Conservation (phyloP, 116 monocot species). For the Papilionanthe hybrid region DNA sequence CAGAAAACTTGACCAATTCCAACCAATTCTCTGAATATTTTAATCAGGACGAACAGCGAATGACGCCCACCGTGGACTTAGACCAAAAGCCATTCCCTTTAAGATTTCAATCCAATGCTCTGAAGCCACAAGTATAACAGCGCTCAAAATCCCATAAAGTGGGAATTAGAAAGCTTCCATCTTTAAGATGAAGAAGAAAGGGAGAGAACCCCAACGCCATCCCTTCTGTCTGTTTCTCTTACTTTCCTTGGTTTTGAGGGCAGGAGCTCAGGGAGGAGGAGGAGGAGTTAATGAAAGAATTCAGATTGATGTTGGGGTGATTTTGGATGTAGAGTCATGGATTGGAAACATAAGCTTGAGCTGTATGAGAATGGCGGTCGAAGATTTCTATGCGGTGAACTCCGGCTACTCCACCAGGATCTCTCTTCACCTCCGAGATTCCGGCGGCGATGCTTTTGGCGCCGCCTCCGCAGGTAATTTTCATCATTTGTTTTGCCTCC, state of each 20-base stretch:
- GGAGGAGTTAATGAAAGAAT: not conserved
- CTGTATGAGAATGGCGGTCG: conserved; percentile 35
- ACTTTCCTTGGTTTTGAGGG: not conserved
- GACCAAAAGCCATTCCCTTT: not conserved
- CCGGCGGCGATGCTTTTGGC: conserved; percentile 7
- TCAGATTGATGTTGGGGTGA: conserved; percentile 32
- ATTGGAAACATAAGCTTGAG: conserved; percentile 38
- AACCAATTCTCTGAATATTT: not conserved
- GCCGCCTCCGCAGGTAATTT: conserved; percentile 30
- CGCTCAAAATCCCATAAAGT: not conserved
- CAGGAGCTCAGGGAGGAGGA: not conserved
- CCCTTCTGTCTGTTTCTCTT: not conserved
- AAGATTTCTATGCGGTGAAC: conserved; percentile 33
- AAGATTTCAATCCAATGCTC: not conserved
- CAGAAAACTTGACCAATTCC: not conserved
- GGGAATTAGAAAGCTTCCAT: not conserved
- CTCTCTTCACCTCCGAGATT: conserved; percentile 23
- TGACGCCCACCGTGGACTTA: not conserved
- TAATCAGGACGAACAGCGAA: not conserved
- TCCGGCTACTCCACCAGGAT: conserved; percentile 28
- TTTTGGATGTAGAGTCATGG: conserved; percentile 23
- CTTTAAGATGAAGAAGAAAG: not conserved
- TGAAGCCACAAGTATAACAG: not conserved
- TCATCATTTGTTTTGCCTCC: not conserved
- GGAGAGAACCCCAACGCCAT: not conserved